Conservation (phyloP, 306 rosid genomes). For the Citrullus colocynthis region DNA sequence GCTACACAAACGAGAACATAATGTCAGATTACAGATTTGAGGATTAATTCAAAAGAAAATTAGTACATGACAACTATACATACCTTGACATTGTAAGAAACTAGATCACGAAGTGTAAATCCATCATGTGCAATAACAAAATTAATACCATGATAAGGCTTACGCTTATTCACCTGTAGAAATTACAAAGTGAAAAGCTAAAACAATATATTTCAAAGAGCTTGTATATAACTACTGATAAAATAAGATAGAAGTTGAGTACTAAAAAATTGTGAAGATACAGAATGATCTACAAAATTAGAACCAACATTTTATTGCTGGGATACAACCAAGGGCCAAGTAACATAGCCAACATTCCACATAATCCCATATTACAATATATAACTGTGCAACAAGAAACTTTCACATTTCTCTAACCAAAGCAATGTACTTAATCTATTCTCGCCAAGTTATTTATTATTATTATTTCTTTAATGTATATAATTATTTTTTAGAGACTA, state of each 20-base stretch:
- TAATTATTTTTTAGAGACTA: background rate
- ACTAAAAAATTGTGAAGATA: background rate
- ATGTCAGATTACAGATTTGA: slow-evolving; percentile 6
- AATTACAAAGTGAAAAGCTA: slow-evolving; percentile 11
- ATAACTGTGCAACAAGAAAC: background rate
- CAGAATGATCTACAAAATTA: background rate
- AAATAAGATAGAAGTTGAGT: background rate
- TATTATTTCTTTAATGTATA: no score
- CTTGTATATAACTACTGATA: background rate
- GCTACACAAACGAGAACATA: slow-evolving; percentile 50
- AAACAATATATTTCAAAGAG: background rate
- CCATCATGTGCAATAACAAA: slow-evolving; percentile 89
- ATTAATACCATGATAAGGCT: slow-evolving; percentile 75
- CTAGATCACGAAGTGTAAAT: slow-evolving; percentile 72
- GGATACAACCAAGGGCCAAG: background rate
- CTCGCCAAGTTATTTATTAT: background rate
- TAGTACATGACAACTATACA: background rate
- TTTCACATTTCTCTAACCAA: background rate
- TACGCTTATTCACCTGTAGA: slow-evolving; percentile 74
- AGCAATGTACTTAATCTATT: background rate
- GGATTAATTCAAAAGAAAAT: slow-evolving; percentile 3
- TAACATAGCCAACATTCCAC: background rate
- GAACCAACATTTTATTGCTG: background rate
- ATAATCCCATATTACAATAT: background rate
- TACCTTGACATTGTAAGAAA: slow-evolving; percentile 92